A percentile compares a stretch with the other conserved stretches of the same genome.
Evolutionary conservation across 2,329 filamentous ascomycete genomes (phyloP).

Genomic region (Apiospora hydei): DNA sequence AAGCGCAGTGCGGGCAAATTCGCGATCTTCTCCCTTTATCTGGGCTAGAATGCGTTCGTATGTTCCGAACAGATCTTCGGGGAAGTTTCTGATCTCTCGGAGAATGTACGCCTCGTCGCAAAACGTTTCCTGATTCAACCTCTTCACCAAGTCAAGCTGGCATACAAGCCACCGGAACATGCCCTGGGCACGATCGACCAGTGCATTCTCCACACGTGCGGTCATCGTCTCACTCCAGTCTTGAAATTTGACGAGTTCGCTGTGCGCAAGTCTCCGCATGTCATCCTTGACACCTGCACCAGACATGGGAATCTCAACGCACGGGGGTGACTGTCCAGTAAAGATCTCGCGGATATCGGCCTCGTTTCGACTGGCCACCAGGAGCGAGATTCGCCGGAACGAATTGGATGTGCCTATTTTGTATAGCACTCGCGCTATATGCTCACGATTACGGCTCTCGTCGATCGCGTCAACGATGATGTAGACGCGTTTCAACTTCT

Average conservation of each 20-base stretch:
- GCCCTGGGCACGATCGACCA: constrained; percentile 35
- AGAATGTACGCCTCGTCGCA: constrained; percentile 27
- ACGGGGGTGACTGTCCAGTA: not conserved
- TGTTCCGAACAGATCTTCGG: constrained; percentile 36
- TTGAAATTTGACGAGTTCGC: constrained; percentile 28
- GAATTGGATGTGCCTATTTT: constrained; percentile 33
- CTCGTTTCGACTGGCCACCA: constrained; percentile 42
- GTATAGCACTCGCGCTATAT: constrained; percentile 34
- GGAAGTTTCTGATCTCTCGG: constrained; percentile 31
- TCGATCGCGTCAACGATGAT: constrained; percentile 42
- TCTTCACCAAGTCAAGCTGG: constrained; percentile 37
- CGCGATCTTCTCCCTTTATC: constrained; percentile 30
- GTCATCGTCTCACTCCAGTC: not conserved
- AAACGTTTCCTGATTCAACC: constrained; percentile 23
- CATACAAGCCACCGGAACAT: constrained; percentile 41
- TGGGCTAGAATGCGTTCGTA: constrained; percentile 37
- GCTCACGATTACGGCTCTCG: constrained; percentile 36
- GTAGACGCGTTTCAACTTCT: constrained; percentile 32
- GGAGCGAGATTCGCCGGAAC: constrained; percentile 37
- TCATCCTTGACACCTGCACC: constrained; percentile 38
- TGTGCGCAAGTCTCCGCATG: constrained; percentile 35
- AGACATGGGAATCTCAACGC: constrained; percentile 36
- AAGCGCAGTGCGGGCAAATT: constrained; percentile 38
- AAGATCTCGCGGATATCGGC: constrained; percentile 36
- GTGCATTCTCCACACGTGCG: constrained; percentile 27